These are phyloP conservation scores for Macrocybe gigantea DNA, from an alignment of 768 basidiomycete species.

Conservation along the genomic window DNA sequence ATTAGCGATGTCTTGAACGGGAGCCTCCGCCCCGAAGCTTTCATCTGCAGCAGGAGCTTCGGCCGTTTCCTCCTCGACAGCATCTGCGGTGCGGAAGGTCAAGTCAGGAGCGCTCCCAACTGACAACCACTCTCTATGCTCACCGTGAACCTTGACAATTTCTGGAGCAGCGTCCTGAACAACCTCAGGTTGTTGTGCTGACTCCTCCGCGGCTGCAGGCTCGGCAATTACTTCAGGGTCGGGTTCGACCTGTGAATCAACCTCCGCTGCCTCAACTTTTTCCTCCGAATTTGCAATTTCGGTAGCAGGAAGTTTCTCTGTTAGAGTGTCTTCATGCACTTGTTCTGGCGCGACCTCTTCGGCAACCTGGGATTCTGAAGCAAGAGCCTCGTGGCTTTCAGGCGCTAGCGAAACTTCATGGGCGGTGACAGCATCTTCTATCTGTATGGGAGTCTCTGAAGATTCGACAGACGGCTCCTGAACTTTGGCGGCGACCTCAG, in stretches of 20 bases:
- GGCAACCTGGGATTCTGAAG: background rate
- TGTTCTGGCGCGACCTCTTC: background rate
- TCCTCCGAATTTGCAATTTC: background rate
- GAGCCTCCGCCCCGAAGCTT: no score
- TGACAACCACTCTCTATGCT: no score
- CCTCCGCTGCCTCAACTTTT: background rate
- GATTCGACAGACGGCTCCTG: no score
- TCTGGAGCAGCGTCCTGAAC: background rate
- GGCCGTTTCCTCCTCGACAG: background rate
- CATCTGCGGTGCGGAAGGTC: no score
- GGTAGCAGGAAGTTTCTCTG: background rate
- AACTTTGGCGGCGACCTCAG: no score
- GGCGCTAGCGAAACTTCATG: no score
- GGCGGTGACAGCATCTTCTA: no score
- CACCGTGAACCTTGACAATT: background rate
- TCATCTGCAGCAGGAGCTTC: no score
- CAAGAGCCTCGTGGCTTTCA: no score
- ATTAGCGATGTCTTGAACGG: no score
- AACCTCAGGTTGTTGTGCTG: no score
- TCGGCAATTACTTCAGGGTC: background rate
- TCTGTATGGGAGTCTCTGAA: no score
- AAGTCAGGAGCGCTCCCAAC: background rate
- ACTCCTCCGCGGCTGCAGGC: background rate
- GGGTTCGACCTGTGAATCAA: background rate
- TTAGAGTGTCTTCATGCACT: background rate